Evolutionary conservation across 495 filamentous ascomycete genomes (phyloP).

Genomic region (Daldinia childiae): DNA sequence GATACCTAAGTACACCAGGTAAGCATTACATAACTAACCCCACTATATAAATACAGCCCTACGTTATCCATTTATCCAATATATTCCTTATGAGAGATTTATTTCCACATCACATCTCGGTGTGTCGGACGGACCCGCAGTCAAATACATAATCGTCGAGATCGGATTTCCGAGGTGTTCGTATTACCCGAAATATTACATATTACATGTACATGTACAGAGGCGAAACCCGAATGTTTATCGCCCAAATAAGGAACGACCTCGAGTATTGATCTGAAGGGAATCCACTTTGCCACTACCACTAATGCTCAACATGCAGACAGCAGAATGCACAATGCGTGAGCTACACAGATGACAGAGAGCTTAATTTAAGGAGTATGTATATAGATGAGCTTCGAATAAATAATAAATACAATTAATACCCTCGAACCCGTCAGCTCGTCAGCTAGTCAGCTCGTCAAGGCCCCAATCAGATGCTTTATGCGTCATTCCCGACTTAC

Average conservation of each 20-base stretch:
- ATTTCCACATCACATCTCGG: neutral
- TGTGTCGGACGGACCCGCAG: neutral
- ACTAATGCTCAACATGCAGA: slow-evolving; percentile 21
- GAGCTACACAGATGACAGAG: slow-evolving; percentile 7
- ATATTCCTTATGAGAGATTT: neutral
- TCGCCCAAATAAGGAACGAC: neutral
- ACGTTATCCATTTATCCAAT: neutral
- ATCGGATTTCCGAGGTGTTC: slow-evolving; percentile 22
- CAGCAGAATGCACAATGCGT: slow-evolving; percentile 11
- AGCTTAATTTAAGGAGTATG: neutral
- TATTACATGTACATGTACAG: neutral
- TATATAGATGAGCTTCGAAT: neutral
- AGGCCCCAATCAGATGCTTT: slow-evolving; percentile 3
- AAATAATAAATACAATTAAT: neutral
- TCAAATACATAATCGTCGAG: neutral
- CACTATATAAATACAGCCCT: neutral
- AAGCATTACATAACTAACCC: neutral
- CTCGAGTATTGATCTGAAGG: neutral
- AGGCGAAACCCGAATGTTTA: neutral
- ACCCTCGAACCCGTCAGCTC: neutral
- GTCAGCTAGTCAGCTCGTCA: neutral
- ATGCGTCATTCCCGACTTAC: slow-evolving; percentile 4
- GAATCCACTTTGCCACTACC: slow-evolving; percentile 21
- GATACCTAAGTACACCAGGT: neutral
- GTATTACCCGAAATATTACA: slow-evolving; percentile 1